Evolutionary conservation across 345 rosid genomes (phyloP).

Genomic region (Microthlaspi erraticum): DNA sequence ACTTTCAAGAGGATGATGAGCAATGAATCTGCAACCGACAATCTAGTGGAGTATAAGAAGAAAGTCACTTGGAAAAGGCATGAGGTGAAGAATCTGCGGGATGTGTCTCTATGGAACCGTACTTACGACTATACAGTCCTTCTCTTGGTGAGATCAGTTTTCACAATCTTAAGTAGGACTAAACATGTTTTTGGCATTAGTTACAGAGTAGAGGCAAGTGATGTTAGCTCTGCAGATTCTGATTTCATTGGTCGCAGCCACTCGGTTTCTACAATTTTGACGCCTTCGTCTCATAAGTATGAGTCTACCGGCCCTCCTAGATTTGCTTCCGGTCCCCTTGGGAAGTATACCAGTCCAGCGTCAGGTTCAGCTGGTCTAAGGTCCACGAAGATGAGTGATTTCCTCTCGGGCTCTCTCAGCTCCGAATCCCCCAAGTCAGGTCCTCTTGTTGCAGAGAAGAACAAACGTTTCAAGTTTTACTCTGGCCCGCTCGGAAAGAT

Average conservation of each 20-base stretch:
- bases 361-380: conserved; percentile 55
- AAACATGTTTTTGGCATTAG: conserved; percentile 70
- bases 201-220: conserved; percentile 48
- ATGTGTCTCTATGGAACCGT: conserved; percentile 83
- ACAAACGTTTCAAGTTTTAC: conserved; percentile 53
- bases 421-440: conserved; percentile 56
- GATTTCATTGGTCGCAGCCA: conserved; percentile 69
- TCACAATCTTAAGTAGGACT: conserved; percentile 74
- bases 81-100: conserved; percentile 76
- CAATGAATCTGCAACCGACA: conserved; percentile 62
- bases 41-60: conserved; percentile 67
- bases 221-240: conserved; percentile 51
- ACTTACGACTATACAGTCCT: conserved; percentile 74
- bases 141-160: conserved; percentile 77
- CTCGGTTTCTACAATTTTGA: conserved; percentile 66
- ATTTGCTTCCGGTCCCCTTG: conserved; percentile 86
- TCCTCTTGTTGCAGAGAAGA: conserved; percentile 50
- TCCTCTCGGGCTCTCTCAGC: conserved; percentile 84
- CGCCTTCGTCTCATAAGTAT: conserved; percentile 60
- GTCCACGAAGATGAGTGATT: conserved; percentile 56
- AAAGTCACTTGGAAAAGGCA: conserved; percentile 85
- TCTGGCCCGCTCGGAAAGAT: conserved; percentile 71
- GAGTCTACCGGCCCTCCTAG: conserved; percentile 55
- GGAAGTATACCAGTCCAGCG: conserved; percentile 53
- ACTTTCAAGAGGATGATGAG: conserved; percentile 70